A percentile compares a stretch with the other conserved stretches of the same genome.
These are phyloP conservation scores for Thermochaetoides thermophila DNA, from an alignment of 495 filamentous ascomycete genomes.

Conservation along the genomic window DNA sequence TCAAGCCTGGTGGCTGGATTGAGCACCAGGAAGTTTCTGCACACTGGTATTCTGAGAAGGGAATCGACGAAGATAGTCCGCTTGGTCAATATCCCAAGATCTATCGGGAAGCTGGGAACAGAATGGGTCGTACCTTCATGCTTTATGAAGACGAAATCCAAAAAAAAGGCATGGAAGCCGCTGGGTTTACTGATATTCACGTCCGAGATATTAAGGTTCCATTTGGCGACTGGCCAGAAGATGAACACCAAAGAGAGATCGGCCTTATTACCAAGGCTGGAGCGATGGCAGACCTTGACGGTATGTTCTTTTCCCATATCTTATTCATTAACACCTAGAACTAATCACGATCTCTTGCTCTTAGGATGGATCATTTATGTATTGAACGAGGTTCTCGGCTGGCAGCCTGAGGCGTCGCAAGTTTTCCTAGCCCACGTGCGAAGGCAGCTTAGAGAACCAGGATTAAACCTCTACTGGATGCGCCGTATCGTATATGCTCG, in stretches of 20 bases:
- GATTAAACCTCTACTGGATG: neutral
- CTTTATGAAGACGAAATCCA: slow-evolving; percentile 27
- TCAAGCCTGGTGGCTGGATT: slow-evolving; percentile 28
- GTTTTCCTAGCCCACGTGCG: neutral
- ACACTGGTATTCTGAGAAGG: slow-evolving; percentile 11
- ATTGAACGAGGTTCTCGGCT: neutral
- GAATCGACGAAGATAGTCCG: slow-evolving; percentile 13
- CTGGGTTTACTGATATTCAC: slow-evolving; percentile 41
- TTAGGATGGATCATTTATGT: neutral
- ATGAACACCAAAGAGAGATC: neutral
- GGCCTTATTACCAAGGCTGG: neutral
- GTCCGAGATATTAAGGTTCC: slow-evolving; percentile 13
- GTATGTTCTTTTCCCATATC: neutral
- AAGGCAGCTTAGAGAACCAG: neutral
- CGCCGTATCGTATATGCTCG: neutral
- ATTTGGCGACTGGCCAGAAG: neutral
- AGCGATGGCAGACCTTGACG: neutral
- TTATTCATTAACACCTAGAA: too few relatives aligned
- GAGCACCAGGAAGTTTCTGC: slow-evolving; percentile 14
- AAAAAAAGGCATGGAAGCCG: slow-evolving; percentile 39
- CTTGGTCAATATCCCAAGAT: slow-evolving; percentile 18
- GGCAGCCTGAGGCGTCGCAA: neutral
- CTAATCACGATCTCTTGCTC: neutral
- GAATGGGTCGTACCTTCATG: slow-evolving; percentile 7
- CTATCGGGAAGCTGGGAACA: slow-evolving; percentile 12